These are phyloP conservation scores for Fusarium chaquense DNA, from an alignment of 2,329 filamentous ascomycete species.

Conservation along the genomic window DNA sequence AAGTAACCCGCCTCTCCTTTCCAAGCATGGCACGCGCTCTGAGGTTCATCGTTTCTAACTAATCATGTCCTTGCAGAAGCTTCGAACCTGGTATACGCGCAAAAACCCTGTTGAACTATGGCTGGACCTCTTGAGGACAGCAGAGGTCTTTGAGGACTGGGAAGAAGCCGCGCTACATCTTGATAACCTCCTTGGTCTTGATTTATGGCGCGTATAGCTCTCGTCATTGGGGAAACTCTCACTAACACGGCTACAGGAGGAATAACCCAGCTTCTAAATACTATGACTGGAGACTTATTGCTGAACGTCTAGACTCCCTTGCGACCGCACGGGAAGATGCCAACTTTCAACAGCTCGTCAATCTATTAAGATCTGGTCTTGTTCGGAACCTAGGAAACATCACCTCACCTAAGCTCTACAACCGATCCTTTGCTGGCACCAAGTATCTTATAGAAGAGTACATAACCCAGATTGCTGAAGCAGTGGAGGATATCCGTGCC, in stretches of 20 bases:
- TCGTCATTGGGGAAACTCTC: constrained; percentile 19
- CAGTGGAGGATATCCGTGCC: constrained; percentile 79
- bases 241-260: constrained; percentile 67
- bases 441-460: constrained; percentile 94
- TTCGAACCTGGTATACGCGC: constrained; percentile 74
- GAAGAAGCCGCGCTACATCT: constrained; percentile 84
- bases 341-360: constrained; percentile 80
- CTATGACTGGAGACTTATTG: constrained; percentile 89
- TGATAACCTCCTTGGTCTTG: constrained; percentile 83
- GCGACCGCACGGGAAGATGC: constrained; percentile 75
- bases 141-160: constrained; percentile 85
- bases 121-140: constrained; percentile 72
- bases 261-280: constrained; percentile 82
- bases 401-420: constrained; percentile 83
- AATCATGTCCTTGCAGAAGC: constrained; percentile 64
- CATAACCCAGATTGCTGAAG: constrained; percentile 83
- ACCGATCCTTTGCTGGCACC: constrained; percentile 86
- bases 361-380: constrained; percentile 81
- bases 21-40: constrained; percentile 10
- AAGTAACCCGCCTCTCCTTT: constrained; percentile 53
- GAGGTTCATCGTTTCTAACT: constrained; percentile 20
- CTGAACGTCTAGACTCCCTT: constrained; percentile 78
- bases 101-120: constrained; percentile 75
- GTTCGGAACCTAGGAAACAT: constrained; percentile 94
- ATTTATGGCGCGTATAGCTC: constrained; percentile 72